These are phyloP conservation scores for Lachnellula arida DNA, from an alignment of 2,329 filamentous ascomycete species.

Conservation along the genomic window DNA sequence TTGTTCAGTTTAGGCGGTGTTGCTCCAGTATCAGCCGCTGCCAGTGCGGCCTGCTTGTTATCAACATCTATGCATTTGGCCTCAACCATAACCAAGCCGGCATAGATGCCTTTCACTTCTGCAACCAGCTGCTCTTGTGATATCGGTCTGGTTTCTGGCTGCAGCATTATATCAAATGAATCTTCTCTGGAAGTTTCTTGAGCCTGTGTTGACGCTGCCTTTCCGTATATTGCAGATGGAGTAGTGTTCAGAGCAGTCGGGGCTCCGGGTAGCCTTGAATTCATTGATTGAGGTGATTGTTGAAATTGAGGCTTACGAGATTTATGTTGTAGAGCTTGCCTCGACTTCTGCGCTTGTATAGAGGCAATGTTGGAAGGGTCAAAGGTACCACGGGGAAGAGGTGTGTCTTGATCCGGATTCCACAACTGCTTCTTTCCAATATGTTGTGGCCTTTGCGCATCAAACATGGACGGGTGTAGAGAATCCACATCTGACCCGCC, in stretches of 20 bases:
- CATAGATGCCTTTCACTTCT: conserved; percentile 56
- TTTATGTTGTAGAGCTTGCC: conserved; percentile 16
- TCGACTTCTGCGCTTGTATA: conserved; percentile 17
- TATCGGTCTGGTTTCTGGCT: conserved; percentile 49
- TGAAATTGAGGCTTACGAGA: conserved; percentile 11
- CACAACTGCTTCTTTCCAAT: conserved; percentile 23
- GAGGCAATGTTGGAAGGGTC: conserved; percentile 29
- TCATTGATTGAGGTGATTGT: conserved; percentile 1
- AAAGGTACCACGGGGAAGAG: neutral
- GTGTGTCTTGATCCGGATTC: conserved; percentile 18
- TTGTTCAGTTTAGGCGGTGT: conserved; percentile 43
- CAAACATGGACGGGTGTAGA: conserved; percentile 6
- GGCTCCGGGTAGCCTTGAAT: neutral
- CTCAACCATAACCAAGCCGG: conserved; percentile 78
- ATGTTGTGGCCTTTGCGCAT: conserved; percentile 12
- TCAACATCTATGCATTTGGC: conserved; percentile 85
- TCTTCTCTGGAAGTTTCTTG: neutral
- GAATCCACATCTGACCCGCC: conserved; percentile 9
- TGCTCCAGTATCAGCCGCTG: conserved; percentile 42
- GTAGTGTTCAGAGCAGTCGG: neutral
- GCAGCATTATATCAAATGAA: conserved; percentile 23
- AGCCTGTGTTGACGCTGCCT: neutral
- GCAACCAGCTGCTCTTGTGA: conserved; percentile 36
- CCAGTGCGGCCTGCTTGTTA: conserved; percentile 50
- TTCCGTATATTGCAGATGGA: neutral